Percentiles rank a stretch among this genome's conserved stretches.
Conservation (phyloP, 257 asterid species). For the Dorcoceras hygrometricum region DNA sequence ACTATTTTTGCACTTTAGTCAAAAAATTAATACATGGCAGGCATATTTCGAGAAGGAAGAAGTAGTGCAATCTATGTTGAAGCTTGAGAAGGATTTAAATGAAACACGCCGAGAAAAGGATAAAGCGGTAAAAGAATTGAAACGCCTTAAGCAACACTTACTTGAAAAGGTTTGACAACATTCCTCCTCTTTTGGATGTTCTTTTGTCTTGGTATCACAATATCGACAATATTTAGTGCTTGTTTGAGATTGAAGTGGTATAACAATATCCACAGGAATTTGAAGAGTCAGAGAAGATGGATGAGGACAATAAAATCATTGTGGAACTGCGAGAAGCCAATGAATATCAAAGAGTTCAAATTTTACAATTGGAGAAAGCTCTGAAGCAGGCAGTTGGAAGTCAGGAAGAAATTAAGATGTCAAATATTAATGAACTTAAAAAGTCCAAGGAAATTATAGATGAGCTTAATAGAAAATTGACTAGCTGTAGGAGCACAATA, state of each 20-base stretch:
- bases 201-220: slow-evolving; percentile 9
- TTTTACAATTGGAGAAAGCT: slow-evolving; percentile 70
- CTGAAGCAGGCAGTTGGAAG: slow-evolving; percentile 61
- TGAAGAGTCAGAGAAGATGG: slow-evolving; percentile 99
- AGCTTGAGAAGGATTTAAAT: slow-evolving; percentile 74
- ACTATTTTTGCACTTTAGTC: slow-evolving; percentile 25
- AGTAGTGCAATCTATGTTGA: slow-evolving; percentile 57
- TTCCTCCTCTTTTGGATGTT: slow-evolving; percentile 16
- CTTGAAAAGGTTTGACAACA: slow-evolving; percentile 70
- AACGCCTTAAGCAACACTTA: slow-evolving; percentile 93
- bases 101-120: slow-evolving; percentile 69
- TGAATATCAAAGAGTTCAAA: slow-evolving; percentile 70
- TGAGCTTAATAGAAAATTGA: slow-evolving; percentile 70
- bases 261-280: slow-evolving; percentile 60
- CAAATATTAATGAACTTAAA: slow-evolving; percentile 50
- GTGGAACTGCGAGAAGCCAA: slow-evolving; percentile 78
- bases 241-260: slow-evolving; percentile 16
- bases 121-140: slow-evolving; percentile 73
- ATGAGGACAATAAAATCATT: slow-evolving; percentile 83
- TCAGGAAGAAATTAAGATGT: slow-evolving; percentile 67
- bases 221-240: slow-evolving; percentile 16
- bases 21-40: slow-evolving; percentile 38
- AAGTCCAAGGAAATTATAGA: slow-evolving; percentile 70
- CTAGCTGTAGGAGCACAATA: slow-evolving; percentile 59
- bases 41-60: slow-evolving; percentile 58